Percentiles rank a stretch among this genome's conserved stretches.
Evolutionary conservation across 2,329 filamentous ascomycete genomes (phyloP).

Genomic region (Colletotrichum sp.): DNA sequence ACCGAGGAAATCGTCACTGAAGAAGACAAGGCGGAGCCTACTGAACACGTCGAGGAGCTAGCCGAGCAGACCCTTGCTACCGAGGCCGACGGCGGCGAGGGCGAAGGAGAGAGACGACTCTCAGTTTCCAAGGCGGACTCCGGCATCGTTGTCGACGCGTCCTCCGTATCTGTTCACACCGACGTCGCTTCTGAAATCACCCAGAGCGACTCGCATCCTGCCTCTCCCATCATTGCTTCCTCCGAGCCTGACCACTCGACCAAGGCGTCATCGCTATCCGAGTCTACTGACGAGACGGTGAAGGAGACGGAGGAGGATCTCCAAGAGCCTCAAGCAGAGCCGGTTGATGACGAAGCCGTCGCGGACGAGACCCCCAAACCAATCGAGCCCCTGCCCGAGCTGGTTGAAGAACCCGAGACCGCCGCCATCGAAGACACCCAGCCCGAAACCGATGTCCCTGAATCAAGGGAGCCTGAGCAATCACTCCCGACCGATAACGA

Average conservation of each 20-base stretch:
- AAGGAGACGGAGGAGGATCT: constrained; percentile 41
- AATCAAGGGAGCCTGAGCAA: background rate
- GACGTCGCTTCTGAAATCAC: constrained; percentile 54
- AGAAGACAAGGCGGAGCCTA: constrained; percentile 20
- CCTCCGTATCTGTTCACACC: constrained; percentile 43
- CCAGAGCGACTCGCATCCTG: constrained; percentile 61
- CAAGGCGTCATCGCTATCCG: constrained; percentile 67
- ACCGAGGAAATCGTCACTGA: constrained; percentile 18
- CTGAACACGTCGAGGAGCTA: constrained; percentile 25
- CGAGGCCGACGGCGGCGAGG: constrained; percentile 25
- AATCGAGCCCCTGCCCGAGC: background rate
- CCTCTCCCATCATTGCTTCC: constrained; percentile 56
- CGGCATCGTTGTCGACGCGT: constrained; percentile 54
- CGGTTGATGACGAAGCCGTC: background rate
- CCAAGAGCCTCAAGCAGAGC: background rate
- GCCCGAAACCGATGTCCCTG: background rate
- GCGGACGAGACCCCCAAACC: constrained; percentile 23
- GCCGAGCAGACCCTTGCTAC: constrained; percentile 23
- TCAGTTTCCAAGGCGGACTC: constrained; percentile 57
- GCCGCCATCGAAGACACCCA: background rate
- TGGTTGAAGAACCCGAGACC: background rate
- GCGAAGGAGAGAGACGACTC: constrained; percentile 35
- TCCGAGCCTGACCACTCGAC: constrained; percentile 66
- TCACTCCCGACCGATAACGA: constrained; percentile 21
- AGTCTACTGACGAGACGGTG: constrained; percentile 65